phyloP scores from a whole-genome alignment of 2,329 filamentous ascomycete species.

The Stenocarpella maydis region DNA sequence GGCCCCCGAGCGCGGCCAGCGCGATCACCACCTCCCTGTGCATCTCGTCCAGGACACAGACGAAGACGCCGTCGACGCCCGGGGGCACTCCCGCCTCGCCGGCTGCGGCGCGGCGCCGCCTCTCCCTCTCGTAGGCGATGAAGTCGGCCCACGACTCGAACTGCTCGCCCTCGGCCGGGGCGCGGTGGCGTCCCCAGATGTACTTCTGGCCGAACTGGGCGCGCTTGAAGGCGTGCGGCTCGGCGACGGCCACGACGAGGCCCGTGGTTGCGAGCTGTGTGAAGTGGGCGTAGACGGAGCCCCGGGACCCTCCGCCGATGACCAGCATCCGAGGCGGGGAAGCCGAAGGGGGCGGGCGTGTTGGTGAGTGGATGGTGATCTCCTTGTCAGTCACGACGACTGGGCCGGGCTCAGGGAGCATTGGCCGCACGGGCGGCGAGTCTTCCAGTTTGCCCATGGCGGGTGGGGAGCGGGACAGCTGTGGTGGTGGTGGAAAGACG shows the following conservation, averaged over 20 bases:
- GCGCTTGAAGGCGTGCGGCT: slow-evolving; percentile 82
- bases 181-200: slow-evolving; percentile 68
- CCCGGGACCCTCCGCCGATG: slow-evolving; percentile 84
- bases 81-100: slow-evolving; percentile 56
- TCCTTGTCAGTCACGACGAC: slow-evolving; percentile 36
- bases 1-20: slow-evolving; percentile 68
- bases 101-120: slow-evolving; percentile 62
- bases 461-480: not conserved
- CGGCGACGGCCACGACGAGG: slow-evolving; percentile 79
- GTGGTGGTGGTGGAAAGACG: not conserved
- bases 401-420: slow-evolving; percentile 33
- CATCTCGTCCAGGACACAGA: slow-evolving; percentile 84
- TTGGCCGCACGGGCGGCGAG: slow-evolving; percentile 38
- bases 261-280: slow-evolving; percentile 72
- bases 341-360: slow-evolving; percentile 51
- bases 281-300: slow-evolving; percentile 75
- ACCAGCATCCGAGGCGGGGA: slow-evolving; percentile 74
- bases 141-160: slow-evolving; percentile 82
- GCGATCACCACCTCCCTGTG: slow-evolving; percentile 83
- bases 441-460: slow-evolving; percentile 32
- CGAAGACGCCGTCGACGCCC: slow-evolving; percentile 69
- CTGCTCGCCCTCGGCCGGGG: slow-evolving; percentile 66
- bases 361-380: slow-evolving; percentile 43
- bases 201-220: slow-evolving; percentile 72
- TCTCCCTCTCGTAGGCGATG: slow-evolving; percentile 72